These are phyloP conservation scores for Citrus maxima DNA, from an alignment of 345 rosid species.

Conservation along the genomic window DNA sequence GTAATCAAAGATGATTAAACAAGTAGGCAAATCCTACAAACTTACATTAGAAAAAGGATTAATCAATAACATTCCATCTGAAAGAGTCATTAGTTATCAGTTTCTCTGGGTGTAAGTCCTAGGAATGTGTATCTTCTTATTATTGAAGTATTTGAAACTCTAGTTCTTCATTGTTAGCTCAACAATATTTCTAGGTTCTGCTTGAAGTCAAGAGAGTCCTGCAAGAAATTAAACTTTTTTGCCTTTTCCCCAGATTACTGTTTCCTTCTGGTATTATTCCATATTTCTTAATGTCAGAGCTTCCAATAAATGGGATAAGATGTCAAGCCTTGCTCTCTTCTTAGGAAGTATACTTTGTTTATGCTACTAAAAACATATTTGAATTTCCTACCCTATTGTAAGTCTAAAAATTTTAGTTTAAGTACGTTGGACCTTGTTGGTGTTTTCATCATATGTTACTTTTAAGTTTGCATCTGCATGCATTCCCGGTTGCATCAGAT, in stretches of 20 bases:
- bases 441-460: neutral
- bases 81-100: neutral
- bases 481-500: constrained; percentile 10
- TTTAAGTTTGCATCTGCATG: neutral
- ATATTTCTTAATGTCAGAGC: neutral
- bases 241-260: neutral
- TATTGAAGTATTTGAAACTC: neutral
- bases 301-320: neutral
- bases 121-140: neutral
- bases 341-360: neutral
- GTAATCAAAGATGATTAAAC: neutral
- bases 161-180: neutral
- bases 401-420: neutral
- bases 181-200: neutral
- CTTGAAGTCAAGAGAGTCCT: neutral
- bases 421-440: neutral
- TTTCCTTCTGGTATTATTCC: neutral
- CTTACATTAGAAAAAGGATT: neutral
- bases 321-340: neutral
- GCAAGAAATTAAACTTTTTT: neutral
- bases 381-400: neutral
- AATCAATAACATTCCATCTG: neutral
- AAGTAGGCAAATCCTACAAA: neutral
- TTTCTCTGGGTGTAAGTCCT: neutral
- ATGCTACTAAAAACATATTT: neutral